Base-by-base conservation (phyloP, 495 filamentous ascomycete species). In the Xylaria palmicola region DNA sequence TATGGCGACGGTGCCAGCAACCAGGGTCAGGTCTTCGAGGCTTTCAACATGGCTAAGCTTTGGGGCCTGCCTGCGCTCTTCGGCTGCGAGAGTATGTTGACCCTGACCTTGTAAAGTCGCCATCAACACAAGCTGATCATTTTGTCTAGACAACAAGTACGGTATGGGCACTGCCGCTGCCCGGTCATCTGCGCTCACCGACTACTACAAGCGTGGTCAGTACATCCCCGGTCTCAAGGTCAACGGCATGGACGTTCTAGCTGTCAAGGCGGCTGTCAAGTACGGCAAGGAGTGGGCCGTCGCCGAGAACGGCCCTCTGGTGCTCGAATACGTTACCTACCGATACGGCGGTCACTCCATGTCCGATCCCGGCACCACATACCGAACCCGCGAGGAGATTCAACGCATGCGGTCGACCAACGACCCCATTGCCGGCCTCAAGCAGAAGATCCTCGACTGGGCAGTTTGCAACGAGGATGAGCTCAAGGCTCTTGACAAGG, bases 141-240 rank as follows among this genome's bases (percentile, higher is more conserved):
- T 45, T 2, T 36, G 32, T 52, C 13, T 59, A 98, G 93, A 98
- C 85, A 98, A 98, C 88, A 98, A 98, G 81, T 98, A 98, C 79
- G 94, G 94, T 75, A 98, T 98, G 94, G 94, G 95, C 77, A 98
- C 94, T 52, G 91, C 94, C 56, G 94, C 94, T 62, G 89, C 90
- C 73, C 92, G 94, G 68, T 89, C 94, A 65, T 90, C 93, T 63
- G 94, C 94, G 64, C 79, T 97, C 66, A 97, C 94, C 72, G 95
- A 98, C 76, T 98, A 98, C 89, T 98, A 98, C 88, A 97, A 98
- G 86, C 95, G 94, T 79, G 94, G 94, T 63, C 94, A 98, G 82
- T 98, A 98, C 83, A 98, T 98, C 70, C 94, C 94, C 61, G 94
- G 94, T 80, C 86, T 98, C 60, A 98, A 98, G 83, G 91, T 98